Evolutionary conservation across 1,284 basidiomycete genomes (phyloP).

Genomic region (Kalmanozyma brasiliensis): DNA sequence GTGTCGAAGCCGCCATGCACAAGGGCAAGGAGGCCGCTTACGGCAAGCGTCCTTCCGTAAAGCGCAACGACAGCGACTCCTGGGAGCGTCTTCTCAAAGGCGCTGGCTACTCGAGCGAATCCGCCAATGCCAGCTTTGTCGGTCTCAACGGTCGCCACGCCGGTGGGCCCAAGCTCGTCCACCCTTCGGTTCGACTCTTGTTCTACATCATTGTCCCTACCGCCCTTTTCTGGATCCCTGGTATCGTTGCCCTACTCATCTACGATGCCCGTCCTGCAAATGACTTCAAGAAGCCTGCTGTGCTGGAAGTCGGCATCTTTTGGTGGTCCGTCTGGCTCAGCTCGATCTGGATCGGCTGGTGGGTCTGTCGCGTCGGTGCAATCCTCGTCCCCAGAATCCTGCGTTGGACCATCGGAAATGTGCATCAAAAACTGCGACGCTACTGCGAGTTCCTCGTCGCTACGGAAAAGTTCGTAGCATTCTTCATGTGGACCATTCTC

Average conservation of each 20-base stretch:
- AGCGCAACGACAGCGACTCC: constrained; percentile 48
- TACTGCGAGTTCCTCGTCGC: constrained; percentile 73
- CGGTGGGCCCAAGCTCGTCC: constrained; percentile 11
- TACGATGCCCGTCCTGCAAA: constrained; percentile 71
- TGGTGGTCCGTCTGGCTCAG: constrained; percentile 91
- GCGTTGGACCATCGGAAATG: constrained; percentile 25
- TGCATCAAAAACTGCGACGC: constrained; percentile 72
- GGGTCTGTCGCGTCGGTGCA: constrained; percentile 78
- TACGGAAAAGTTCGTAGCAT: constrained; percentile 70
- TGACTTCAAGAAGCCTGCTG: constrained; percentile 68
- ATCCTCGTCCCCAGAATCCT: constrained; percentile 66
- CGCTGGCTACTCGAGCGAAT: constrained; percentile 41
- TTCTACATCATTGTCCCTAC: constrained; percentile 49
- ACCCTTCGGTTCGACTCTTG: constrained; percentile 33
- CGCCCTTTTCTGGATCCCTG: constrained; percentile 69
- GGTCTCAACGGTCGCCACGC: constrained; percentile 37
- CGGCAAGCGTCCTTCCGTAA: constrained; percentile 22
- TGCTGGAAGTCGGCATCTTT: constrained; percentile 74
- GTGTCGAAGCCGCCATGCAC: constrained; percentile 11
- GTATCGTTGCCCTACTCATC: constrained; percentile 77
- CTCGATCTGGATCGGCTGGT: constrained; percentile 86
- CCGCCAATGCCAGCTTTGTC: constrained; percentile 43
- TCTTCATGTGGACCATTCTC: constrained; percentile 78
- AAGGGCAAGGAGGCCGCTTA: constrained; percentile 13
- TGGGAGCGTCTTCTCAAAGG: constrained; percentile 51